Evolutionary conservation across 2,329 filamentous ascomycete species (phyloP).

Genomic region (Fusarium albosuccineum): DNA sequence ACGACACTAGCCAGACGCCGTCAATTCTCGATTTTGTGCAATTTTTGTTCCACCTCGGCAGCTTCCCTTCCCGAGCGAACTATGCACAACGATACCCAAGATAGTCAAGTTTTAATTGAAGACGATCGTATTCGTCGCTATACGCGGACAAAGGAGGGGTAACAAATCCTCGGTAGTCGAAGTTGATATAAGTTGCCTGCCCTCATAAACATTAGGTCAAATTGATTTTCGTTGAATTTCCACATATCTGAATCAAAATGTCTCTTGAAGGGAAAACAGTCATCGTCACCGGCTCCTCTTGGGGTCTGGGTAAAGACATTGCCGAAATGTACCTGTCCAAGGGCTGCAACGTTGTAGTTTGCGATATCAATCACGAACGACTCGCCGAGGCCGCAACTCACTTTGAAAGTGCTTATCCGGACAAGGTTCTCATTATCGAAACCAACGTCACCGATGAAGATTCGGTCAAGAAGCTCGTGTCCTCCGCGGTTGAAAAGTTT

Average conservation of each 20-base stretch:
- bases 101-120: too few relatives aligned
- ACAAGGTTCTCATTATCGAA: slow-evolving; percentile 12
- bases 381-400: slow-evolving; percentile 20
- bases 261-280: slow-evolving; percentile 42
- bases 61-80: too few relatives aligned
- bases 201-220: too few relatives aligned
- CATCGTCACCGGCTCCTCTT: slow-evolving; percentile 51
- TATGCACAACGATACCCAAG: too few relatives aligned
- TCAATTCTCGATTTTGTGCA: too few relatives aligned
- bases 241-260: neutral
- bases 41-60: too few relatives aligned
- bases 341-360: slow-evolving; percentile 51
- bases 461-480: slow-evolving; percentile 42
- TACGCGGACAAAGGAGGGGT: too few relatives aligned
- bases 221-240: too few relatives aligned
- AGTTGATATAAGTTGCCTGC: too few relatives aligned
- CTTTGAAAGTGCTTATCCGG: neutral
- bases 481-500: slow-evolving; percentile 36
- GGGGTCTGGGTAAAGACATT: slow-evolving; percentile 50
- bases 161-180: too few relatives aligned
- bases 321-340: slow-evolving; percentile 47
- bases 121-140: too few relatives aligned
- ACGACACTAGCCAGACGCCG: too few relatives aligned
- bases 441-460: slow-evolving; percentile 42
- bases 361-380: slow-evolving; percentile 46